Conservation (phyloP, 2,329 filamentous ascomycete genomes). For the Pseudophaeomoniella oleicola region DNA sequence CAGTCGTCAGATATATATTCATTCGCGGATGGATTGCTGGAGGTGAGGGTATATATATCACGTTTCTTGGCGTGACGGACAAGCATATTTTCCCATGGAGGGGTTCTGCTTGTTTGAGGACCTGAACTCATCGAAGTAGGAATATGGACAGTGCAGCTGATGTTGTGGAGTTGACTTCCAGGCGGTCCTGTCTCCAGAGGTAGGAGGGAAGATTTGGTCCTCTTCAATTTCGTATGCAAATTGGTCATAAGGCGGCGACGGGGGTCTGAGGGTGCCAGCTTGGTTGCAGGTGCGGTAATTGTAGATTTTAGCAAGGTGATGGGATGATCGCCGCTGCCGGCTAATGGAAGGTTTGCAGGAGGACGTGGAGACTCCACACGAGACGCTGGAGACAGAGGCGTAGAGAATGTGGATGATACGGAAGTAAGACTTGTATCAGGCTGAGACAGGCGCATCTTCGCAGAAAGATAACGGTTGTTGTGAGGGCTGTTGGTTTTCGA, state of each 20-base stretch:
- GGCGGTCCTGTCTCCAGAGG: not conserved
- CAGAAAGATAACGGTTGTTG: conserved; percentile 17
- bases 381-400: too few species aligned
- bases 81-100: too few species aligned
- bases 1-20: not conserved
- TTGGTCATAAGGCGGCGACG: not conserved
- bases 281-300: too few species aligned
- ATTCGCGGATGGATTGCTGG: not conserved
- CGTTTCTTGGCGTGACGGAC: too few species aligned
- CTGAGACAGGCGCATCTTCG: conserved; percentile 7
- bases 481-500: conserved; percentile 9
- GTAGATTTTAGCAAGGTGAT: too few species aligned
- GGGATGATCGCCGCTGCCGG: too few species aligned
- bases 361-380: too few species aligned
- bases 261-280: not conserved
- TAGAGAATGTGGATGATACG: too few species aligned
- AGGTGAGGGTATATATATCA: not conserved
- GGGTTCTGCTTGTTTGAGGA: too few species aligned
- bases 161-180: not conserved
- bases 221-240: not conserved
- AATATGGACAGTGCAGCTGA: not conserved
- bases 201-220: not conserved
- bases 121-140: not conserved
- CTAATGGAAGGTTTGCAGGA: too few species aligned
- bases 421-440: too few species aligned